Evolutionary conservation across 1,284 basidiomycete species (phyloP), one percentile per base, ranked within the genome.

Genomic region (Inonotus hispidus): DNA sequence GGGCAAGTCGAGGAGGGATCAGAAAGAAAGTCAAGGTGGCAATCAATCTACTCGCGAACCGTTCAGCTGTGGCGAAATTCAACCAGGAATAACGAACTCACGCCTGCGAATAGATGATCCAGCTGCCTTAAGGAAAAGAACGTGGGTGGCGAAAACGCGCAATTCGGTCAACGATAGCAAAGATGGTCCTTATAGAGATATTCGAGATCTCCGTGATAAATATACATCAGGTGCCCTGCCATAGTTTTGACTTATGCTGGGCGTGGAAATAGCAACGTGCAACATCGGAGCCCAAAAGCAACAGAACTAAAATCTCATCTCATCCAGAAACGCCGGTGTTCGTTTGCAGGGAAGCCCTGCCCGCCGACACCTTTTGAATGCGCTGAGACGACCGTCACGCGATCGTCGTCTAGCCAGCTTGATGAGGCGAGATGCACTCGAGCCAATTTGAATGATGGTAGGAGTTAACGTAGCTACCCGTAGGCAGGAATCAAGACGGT

Each of bases 71-170:
- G 10, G 32, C 29, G n/a, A 52, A 27, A n/a, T 29, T 3, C 32
- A 37, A 2, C 11, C 23, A 25, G 2, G 45, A 21, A 23, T n/a
- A 32, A 6, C 1, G 2, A 14, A 52, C 50, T 23, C 19, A 52
- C 50, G 50, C 50, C 50, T 32, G 32, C 27, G 50, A 52, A 52
- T 19, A 21, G n/a, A 43, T 14, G 41, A 16, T 10, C 41, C 41
- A 43, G n/a, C 2, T 43, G n/a, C n/a, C 16, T 21, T 4, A n/a
- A n/a, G 41, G 41, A 39, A 43, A 43, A 21, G 41, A 43, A 49
- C 46, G 46, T 49, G 32, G 50, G 27, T 52, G 50, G 50, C 50
- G 50, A 35, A 27, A n/a, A 43, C n/a, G 50, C 50, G 50, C 50
- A 35, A 52, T 16, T 14, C 19, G 14, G 50, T 13, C 19, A 14